These are phyloP conservation scores for Geranium rotundifolium DNA, from an alignment of 345 rosid genomes.

Conservation along the genomic window DNA sequence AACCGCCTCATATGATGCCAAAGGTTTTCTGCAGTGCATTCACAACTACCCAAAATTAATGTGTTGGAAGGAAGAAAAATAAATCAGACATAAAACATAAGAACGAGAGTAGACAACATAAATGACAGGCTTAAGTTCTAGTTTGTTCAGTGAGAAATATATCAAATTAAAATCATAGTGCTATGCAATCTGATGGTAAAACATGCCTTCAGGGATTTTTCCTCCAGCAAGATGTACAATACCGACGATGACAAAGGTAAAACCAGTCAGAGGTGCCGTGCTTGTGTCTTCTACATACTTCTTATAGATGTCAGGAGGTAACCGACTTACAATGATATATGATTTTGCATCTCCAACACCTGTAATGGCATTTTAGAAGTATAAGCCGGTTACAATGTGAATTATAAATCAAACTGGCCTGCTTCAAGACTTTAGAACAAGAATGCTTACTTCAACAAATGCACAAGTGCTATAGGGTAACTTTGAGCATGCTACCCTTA, in stretches of 20 bases:
- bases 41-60: background rate
- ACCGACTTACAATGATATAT: constrained; percentile 61
- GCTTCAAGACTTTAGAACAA: no score
- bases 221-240: constrained; percentile 81
- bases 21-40: constrained; percentile 40
- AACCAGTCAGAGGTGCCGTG: constrained; percentile 48
- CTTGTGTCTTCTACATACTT: constrained; percentile 56
- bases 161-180: background rate
- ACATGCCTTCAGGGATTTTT: constrained; percentile 64
- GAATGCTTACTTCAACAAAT: no score
- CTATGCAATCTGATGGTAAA: background rate
- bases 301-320: constrained; percentile 52
- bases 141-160: background rate
- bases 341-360: constrained; percentile 59
- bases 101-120: background rate
- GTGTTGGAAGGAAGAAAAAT: background rate
- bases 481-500: no score
- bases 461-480: no score
- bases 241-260: constrained; percentile 61
- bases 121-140: background rate
- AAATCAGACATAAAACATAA: no score
- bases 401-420: no score
- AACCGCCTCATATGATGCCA: constrained; percentile 74
- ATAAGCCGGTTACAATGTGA: background rate
- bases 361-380: constrained; percentile 16